Evolutionary conservation across 768 basidiomycete species (phyloP), one percentile per base, ranked within the genome.

Genomic region (Xerocomellus chrysenteron): DNA sequence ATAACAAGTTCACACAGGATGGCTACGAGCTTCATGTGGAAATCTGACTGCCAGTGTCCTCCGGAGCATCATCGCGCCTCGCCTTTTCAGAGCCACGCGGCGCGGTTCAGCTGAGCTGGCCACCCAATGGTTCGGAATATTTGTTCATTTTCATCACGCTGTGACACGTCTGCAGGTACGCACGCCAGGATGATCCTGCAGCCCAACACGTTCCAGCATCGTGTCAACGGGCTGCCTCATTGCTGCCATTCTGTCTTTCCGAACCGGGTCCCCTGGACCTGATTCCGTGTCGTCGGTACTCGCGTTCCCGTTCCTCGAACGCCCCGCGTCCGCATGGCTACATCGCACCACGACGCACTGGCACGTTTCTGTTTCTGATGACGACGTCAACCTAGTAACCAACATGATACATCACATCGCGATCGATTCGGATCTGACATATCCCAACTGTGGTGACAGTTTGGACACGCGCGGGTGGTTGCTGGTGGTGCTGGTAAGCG

Each of bases 151-250:
- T 90, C 43, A 85, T 90, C 76, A 83, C 88, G 76, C 80, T 92
- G 24, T 91, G 87, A 84, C 80, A 89, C 62, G 74, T 93, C 28
- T 94, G 92, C 73, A 75, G 82, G 89, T 92, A 62, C 36, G 47
- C 44, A 43, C 17, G 11, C 35, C 33, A 35, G 33, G 21, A 21
- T 21, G 35, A 6, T 14, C 33, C 13, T 35, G 5, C 47, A 36
- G 13, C 35, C n/a, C 35, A 21, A 28, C n/a, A 17, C 30, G n/a
- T 28, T 14, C 5, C 26, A 19, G 19, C 28, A 37, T 9, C 28
- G 28, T 9, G 14, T 12, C 36, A 51, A 7, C 9, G 30, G 9
- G 30, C 30, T 30, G 26, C 5, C 26, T 26, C 5, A 26, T 5
- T 28, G 10, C 32, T 11, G 1, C 30, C 30, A 10, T 28, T 1